Base-by-base conservation (phyloP, 2,329 filamentous ascomycete species). In the Calonectria henricotiae region DNA sequence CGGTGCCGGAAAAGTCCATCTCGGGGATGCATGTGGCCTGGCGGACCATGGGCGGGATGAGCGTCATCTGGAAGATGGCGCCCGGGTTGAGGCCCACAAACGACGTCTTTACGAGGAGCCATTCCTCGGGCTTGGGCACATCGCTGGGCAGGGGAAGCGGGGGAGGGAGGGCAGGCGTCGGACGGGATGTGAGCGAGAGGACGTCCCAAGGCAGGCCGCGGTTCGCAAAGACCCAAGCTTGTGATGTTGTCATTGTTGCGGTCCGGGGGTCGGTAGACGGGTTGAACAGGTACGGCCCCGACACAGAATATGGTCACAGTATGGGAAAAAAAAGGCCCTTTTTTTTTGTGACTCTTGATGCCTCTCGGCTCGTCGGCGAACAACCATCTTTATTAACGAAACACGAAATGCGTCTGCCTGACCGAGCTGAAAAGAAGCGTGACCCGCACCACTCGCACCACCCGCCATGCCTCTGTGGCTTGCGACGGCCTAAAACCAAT, bases 71-170 rank as follows among this genome's bases (percentile, higher is more conserved):
- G 54, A 84, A 81, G 41, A 82, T 80, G 65, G 83, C 82, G 37
- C 84, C 84, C 5, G 84, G 83, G 70, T 86, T 87, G 67, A 87
- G 83, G 15, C 82, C 84, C 4, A 82, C 83, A 65, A 85, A 83
- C 65, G 82, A 80, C n/a, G 84, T 76, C 61, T 80, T 82, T 67
- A 86, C 74, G 35, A 85, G 73, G 35, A 86, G 69, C 81, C 81
- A 82, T 74, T 82, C 79, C 39, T 80, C 79, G 8, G 78, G 76
- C 5, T 37, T 13, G 6, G 79, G 73, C 4, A 71, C 75, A 51
- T 76, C 76, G 49, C 75, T 74, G 11, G 80, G 79, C 3, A 80
- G 70, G 5, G 79, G 78, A 1, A 76, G 71, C 12, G 70, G 54
- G 8, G 79, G 79, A 1, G 79, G 79, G 1, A 81, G 73, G 0